Evolutionary conservation across 768 basidiomycete species (phyloP).

Genomic region (Bullera alba): DNA sequence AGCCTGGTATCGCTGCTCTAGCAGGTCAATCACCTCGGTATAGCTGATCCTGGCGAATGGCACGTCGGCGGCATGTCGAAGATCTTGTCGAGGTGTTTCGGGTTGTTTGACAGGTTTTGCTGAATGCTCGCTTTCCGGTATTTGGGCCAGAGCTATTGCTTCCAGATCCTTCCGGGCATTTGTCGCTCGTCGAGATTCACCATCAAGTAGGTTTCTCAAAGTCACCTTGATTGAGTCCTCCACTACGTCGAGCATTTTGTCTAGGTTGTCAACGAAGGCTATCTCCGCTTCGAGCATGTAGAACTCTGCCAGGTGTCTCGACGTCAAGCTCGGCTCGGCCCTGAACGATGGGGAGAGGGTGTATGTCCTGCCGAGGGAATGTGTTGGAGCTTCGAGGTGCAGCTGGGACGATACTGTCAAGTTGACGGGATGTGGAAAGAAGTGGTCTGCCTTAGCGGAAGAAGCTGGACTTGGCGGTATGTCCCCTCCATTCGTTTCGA

Average conservation of each 20-base stretch:
- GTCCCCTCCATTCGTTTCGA: no score
- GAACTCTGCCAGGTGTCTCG: conserved; percentile 91
- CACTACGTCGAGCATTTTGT: conserved; percentile 55
- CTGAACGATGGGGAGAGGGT: conserved; percentile 91
- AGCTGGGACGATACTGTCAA: conserved; percentile 94
- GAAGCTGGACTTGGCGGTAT: conserved; percentile 9
- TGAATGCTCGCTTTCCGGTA: neutral
- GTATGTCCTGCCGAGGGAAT: conserved; percentile 73
- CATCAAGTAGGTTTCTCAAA: conserved; percentile 22
- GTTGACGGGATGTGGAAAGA: conserved; percentile 52
- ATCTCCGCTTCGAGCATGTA: conserved; percentile 99
- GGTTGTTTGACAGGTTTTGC: neutral
- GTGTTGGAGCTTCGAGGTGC: conserved; percentile 81
- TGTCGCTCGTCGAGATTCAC: conserved; percentile 1
- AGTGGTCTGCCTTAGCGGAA: conserved; percentile 7
- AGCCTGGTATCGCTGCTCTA: conserved; percentile 46
- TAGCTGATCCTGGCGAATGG: conserved; percentile 74
- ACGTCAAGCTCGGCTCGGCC: conserved; percentile 80
- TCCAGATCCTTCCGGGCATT: conserved; percentile 12
- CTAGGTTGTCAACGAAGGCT: conserved; percentile 54
- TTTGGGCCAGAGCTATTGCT: neutral
- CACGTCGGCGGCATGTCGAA: conserved; percentile 47
- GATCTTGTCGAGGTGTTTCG: conserved; percentile 24
- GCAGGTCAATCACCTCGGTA: conserved; percentile 61
- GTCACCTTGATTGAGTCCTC: conserved; percentile 55